Base-by-base conservation (phyloP, 1,139 yeast genomes). In the Blastobotrys capitulatus region DNA sequence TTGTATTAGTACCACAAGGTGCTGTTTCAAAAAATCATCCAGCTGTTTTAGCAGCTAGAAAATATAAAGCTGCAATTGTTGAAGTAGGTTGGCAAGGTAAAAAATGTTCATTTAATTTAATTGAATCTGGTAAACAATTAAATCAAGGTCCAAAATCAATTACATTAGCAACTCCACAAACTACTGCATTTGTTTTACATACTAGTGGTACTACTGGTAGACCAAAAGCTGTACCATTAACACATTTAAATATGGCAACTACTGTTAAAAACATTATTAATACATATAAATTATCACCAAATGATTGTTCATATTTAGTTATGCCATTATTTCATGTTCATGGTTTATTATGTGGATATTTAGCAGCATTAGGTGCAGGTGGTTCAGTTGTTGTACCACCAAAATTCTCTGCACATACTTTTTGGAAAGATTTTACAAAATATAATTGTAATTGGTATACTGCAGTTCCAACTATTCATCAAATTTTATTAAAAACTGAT, bases 271-370 rank as follows among this genome's bases (percentile, higher is more conserved):
- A 82, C 68, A 79, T 82, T 52, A 66, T 75, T 13, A 69, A 71
- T 53, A 80, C 86, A 3, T 82, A 82, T 62, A 69, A 70, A 38
- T 64, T 82, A 48, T 62, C 75, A 2, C 54, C 68, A 0, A 51
- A 58, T 8, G 88, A 82, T 60, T 63, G 75, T 20, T 71, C 83
- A 2, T 80, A 80, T 58, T 67, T 82, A 37, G 86, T 82, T 34
- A 82, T 82, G 88, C 88, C 88, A 1, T 66, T 82, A 38, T 82
- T 82, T 72, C 88, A 82, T 59, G 87, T 82, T 32, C 88, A 82
- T 60, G 88, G 88, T 1, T 67, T 82, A 44, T 73, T 81, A 52
- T 82, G 83, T 50, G 85, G 83, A 0, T 65, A 81, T 27, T 59
- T 82, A 43, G 78, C 83, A 1, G 79, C 86, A 0, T 68, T 82